A percentile compares a stretch with the other conserved stretches of the same genome.
Evolutionary conservation across 306 rosid genomes (phyloP).

Genomic region (Quercus variabilis): DNA sequence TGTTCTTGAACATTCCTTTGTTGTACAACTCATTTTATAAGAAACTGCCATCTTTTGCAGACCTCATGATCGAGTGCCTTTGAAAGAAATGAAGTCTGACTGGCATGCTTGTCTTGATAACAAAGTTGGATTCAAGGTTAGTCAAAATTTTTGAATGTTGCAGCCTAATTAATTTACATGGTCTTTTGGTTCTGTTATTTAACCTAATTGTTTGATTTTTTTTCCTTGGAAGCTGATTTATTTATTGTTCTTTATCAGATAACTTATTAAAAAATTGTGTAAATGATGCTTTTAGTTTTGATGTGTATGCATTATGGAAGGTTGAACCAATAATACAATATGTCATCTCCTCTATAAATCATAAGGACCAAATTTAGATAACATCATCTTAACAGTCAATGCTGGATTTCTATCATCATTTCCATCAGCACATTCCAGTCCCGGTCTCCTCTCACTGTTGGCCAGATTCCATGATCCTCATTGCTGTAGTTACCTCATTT

Average conservation of each 20-base stretch:
- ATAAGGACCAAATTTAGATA: neutral
- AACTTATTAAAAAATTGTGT: neutral
- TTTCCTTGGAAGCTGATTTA: neutral
- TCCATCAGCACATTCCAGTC: neutral
- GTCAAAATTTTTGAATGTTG: constrained; percentile 11
- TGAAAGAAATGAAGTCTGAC: constrained; percentile 89
- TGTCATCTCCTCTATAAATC: neutral
- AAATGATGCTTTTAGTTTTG: neutral
- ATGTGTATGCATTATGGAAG: neutral
- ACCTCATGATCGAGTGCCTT: constrained; percentile 86
- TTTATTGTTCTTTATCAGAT: too few species aligned
- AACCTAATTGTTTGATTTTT: neutral
- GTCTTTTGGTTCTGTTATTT: neutral
- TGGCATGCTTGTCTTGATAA: constrained; percentile 91
- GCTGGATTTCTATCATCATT: neutral
- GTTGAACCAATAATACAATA: neutral
- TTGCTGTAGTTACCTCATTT: neutral
- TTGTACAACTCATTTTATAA: neutral
- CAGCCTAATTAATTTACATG: neutral
- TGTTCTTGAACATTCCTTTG: constrained; percentile 3
- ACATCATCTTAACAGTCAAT: neutral
- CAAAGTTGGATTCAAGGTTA: constrained; percentile 95
- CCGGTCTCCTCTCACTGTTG: neutral
- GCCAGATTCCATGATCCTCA: neutral
- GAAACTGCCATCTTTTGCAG: constrained; percentile 29